phyloP scores from a whole-genome alignment of 768 basidiomycete species.

The Kwoniella newhampshirensis region DNA sequence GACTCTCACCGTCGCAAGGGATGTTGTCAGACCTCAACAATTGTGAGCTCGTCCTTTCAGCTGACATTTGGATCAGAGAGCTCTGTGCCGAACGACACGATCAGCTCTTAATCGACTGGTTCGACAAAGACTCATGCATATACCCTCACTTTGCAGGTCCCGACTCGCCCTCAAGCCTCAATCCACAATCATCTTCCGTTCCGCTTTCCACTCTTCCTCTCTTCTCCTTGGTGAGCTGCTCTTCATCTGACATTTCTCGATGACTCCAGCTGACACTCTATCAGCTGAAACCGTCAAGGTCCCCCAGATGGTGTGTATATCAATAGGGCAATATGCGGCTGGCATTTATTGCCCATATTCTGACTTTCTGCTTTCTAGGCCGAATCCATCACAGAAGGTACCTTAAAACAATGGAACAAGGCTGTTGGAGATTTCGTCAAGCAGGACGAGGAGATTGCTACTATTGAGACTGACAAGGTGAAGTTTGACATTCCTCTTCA shows the following conservation, averaged over 20 bases:
- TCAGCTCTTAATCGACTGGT: neutral
- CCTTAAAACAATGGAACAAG: slow-evolving; percentile 90
- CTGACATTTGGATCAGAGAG: neutral
- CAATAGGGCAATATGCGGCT: slow-evolving; percentile 1
- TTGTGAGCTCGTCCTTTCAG: slow-evolving; percentile 5
- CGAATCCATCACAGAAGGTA: slow-evolving; percentile 96
- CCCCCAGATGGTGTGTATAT: slow-evolving; percentile 73
- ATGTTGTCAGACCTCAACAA: slow-evolving; percentile 14
- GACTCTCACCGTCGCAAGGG: slow-evolving; percentile 7
- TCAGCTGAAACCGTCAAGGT: slow-evolving; percentile 83
- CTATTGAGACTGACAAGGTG: slow-evolving; percentile 99
- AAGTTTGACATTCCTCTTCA: slow-evolving; percentile 30
- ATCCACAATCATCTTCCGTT: slow-evolving; percentile 21
- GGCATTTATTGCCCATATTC: neutral
- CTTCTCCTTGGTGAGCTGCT: slow-evolving; percentile 35
- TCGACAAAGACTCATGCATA: neutral
- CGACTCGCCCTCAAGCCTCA: slow-evolving; percentile 13
- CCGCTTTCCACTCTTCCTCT: slow-evolving; percentile 40
- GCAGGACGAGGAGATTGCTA: slow-evolving; percentile 92
- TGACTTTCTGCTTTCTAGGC: slow-evolving; percentile 50
- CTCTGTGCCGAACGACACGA: no score
- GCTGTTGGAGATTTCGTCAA: slow-evolving; percentile 86
- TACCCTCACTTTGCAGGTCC: slow-evolving; percentile 1
- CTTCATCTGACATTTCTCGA: neutral
- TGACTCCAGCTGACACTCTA: neutral